Percentiles rank a stretch among this genome's conserved stretches.
phyloP scores from a whole-genome alignment of 2,329 filamentous ascomycete genomes.

The Colletotrichum karsti region DNA sequence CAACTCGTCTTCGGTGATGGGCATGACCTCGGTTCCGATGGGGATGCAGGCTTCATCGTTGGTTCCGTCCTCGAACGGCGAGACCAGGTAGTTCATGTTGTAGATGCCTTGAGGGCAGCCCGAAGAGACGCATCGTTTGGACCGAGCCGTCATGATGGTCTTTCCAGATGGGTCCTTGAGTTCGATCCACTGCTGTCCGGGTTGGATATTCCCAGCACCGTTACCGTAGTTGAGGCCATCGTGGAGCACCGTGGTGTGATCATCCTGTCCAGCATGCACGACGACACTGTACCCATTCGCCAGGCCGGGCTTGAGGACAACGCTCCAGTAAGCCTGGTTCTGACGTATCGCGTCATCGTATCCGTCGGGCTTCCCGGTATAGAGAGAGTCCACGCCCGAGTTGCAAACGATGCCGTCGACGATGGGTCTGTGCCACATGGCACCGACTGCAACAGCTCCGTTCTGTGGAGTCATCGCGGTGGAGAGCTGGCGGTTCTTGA shows the following conservation, averaged over 20 bases:
- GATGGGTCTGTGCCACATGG: not conserved
- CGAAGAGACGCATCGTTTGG: not conserved
- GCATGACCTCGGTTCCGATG: not conserved
- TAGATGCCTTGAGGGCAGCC: not conserved
- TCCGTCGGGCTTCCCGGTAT: not conserved
- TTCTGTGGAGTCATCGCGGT: not conserved
- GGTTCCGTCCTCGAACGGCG: not conserved
- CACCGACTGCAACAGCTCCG: not conserved
- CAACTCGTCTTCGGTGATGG: not conserved
- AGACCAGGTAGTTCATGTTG: not conserved
- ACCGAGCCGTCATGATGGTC: not conserved
- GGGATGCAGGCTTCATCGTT: not conserved
- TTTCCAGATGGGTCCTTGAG: not conserved
- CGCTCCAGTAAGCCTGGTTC: not conserved
- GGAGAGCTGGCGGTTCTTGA: not conserved
- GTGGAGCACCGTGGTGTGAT: not conserved
- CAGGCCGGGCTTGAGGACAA: not conserved
- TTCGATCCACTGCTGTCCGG: not conserved
- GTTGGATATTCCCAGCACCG: not conserved
- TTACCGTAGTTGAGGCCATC: not conserved
- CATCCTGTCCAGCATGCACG: not conserved
- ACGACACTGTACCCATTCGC: not conserved
- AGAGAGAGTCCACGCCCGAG: not conserved
- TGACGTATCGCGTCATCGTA: not conserved
- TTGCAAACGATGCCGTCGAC: not conserved